A percentile compares a stretch with the other conserved stretches of the same genome.
phyloP scores from a whole-genome alignment of 164 flowering plant species.

The Paratinospora sagittata region DNA sequence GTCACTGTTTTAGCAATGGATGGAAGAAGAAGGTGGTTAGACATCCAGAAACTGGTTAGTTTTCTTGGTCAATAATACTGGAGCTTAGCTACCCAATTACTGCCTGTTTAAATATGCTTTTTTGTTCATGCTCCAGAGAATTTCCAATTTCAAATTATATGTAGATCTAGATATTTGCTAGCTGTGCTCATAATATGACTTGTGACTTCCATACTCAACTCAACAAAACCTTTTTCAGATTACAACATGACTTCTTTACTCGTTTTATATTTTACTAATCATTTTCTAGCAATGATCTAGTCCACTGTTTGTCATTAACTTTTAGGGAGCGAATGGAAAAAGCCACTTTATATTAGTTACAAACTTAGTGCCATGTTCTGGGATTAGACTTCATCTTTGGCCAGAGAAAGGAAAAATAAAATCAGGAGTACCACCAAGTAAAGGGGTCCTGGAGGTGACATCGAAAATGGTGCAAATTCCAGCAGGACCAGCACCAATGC shows the following conservation, averaged over 20 bases:
- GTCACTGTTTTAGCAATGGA: constrained; percentile 96
- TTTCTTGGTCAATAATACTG: constrained; percentile 7
- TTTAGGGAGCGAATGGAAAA: constrained; percentile 69
- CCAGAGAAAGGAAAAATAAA: too few species aligned
- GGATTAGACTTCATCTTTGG: too few species aligned
- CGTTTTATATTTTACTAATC: not conserved
- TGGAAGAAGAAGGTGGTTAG: constrained; percentile 97
- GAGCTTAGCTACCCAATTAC: not conserved
- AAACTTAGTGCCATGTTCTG: too few species aligned
- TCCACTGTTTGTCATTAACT: not conserved
- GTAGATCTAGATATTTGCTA: not conserved
- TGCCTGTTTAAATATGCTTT: not conserved
- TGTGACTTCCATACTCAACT: too few species aligned
- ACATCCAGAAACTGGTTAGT: constrained; percentile 80
- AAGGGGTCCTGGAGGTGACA: too few species aligned
- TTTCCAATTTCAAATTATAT: not conserved
- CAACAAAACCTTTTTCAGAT: too few species aligned
- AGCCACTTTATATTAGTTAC: too few species aligned
- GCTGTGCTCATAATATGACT: not conserved
- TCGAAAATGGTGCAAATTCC: too few species aligned
- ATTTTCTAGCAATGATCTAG: constrained; percentile 1
- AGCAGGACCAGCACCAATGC: too few species aligned
- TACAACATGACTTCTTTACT: too few species aligned
- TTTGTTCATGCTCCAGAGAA: not conserved
- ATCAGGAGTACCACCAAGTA: too few species aligned